Evolutionary conservation across 139 green algal genomes (phyloP).

Genomic region (Gonium pectorale): DNA sequence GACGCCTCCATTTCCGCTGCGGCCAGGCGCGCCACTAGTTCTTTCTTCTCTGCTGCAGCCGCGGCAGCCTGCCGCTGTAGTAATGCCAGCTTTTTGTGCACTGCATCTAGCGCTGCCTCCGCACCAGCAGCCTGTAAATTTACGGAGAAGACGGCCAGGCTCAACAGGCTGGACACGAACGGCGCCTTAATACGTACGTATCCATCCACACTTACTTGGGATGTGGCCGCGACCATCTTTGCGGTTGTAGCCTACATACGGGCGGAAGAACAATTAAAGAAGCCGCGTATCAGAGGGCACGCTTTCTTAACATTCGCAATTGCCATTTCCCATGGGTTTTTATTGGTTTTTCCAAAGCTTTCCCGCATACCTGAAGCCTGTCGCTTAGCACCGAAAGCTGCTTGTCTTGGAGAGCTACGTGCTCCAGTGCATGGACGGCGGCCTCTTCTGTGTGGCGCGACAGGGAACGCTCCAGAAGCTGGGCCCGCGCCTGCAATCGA

Average conservation of each 20-base stretch:
- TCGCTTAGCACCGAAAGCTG: background rate
- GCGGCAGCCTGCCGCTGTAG: constrained; percentile 51
- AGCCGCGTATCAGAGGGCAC: background rate
- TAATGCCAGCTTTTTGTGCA: constrained; percentile 4
- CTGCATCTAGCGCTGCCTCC: background rate
- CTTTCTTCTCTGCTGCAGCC: constrained; percentile 23
- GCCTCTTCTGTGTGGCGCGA: constrained; percentile 26
- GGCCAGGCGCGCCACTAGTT: constrained; percentile 40
- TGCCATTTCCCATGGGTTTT: too few relatives aligned
- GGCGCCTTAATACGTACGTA: too few relatives aligned
- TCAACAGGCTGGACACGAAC: background rate
- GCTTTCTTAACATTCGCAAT: too few relatives aligned
- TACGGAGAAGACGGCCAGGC: background rate
- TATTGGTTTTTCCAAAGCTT: too few relatives aligned
- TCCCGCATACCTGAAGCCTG: constrained; percentile 19
- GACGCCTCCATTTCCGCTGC: constrained; percentile 53
- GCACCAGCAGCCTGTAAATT: constrained; percentile 16
- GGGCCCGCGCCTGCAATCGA: constrained; percentile 4
- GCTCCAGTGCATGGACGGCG: constrained; percentile 35
- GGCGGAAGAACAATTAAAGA: background rate
- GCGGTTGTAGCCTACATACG: background rate
- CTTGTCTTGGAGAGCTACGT: constrained; percentile 53
- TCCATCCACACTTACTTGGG: constrained; percentile 15
- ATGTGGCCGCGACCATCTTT: constrained; percentile 23
- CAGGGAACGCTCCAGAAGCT: constrained; percentile 19